Base-by-base conservation (phyloP, 2,329 filamentous ascomycete species). In the Fusarium hainanense region DNA sequence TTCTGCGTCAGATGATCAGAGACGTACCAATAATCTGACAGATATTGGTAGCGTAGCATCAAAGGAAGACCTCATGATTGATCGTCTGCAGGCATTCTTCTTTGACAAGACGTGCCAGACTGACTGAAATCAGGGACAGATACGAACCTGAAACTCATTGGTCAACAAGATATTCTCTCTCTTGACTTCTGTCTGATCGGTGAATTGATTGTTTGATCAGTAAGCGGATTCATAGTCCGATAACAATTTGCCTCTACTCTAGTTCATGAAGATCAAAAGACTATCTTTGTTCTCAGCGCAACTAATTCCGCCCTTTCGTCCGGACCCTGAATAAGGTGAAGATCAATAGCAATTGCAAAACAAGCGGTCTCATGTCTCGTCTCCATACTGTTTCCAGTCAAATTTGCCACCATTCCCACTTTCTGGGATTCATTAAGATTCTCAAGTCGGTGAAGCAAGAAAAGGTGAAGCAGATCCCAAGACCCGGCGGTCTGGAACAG, bases 361-460 rank as follows among this genome's bases (percentile, higher is more conserved):
- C 44, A 52, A 63, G 48, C 48, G 51, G 63, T 62, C 57, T 50
- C 46, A 21, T 20, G n/a, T 37, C 30, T 21, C 10, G 46, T 63
- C 48, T 58, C 52, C 48, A 65, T 61, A 41, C 34, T 58, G 21
- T 28, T 49, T 69, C 49, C 54, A 51, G 28, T 56, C 58, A 44
- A 58, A 58, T 64, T 69, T 74, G 69, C 71, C 71, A 74, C 69
- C 58, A 68, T 61, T 69, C 54, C 59, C 57, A 57, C 62, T 50
- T 52, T 63, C 48, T 55, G 28, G 49, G 48, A 49, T 37, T 37
- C 34, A n/a, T 37, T n/a, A 37, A 37, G 28, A 30, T 11, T 30
- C 28, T 14, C n/a, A 52, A 72, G 72, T 75, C 72, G 72, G 72
- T 74, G 72, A 72, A 68, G 62, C 25, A 62, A 23, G 27, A 21